Evolutionary conservation across 2,329 filamentous ascomycete species (phyloP).

Genomic region (Sporothrix sp.): DNA sequence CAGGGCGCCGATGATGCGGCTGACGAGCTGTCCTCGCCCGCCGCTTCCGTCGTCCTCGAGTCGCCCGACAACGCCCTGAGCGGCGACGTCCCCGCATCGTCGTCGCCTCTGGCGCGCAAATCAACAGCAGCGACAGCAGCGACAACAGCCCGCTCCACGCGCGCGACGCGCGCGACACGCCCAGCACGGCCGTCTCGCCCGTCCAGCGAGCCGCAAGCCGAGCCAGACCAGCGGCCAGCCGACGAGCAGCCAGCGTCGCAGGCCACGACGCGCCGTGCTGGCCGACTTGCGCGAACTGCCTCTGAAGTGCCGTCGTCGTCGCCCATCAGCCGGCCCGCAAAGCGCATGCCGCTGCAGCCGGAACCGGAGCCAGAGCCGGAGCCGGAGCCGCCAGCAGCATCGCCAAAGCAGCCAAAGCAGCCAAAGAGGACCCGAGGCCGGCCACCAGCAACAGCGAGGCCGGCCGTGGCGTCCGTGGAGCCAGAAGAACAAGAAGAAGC

Average conservation of each 20-base stretch:
- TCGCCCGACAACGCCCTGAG: neutral
- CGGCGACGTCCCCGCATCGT: conserved; percentile 6
- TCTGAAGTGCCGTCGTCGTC: conserved; percentile 13
- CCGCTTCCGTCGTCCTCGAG: conserved; percentile 1
- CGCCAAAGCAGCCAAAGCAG: neutral
- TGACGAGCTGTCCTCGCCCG: conserved; percentile 25
- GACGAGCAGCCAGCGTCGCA: conserved; percentile 7
- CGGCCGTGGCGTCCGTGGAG: conserved; percentile 1
- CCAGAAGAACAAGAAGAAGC: conserved; percentile 17
- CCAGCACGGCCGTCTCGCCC: neutral
- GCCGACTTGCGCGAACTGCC: too few species aligned
- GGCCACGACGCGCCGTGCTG: neutral
- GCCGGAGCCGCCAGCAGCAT: too few species aligned
- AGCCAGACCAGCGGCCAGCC: conserved; percentile 17
- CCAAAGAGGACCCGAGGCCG: too few species aligned
- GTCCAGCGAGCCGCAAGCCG: neutral
- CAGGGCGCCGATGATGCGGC: conserved; percentile 16
- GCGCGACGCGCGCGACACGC: neutral
- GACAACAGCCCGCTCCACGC: neutral
- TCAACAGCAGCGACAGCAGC: conserved; percentile 3
- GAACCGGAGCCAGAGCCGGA: too few species aligned
- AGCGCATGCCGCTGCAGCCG: conserved; percentile 1
- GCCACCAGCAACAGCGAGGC: neutral
- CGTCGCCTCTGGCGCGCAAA: conserved; percentile 17
- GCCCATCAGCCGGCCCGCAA: neutral